phyloP scores from a whole-genome alignment of 2,329 filamentous ascomycete species.

The Phialophora expanda region DNA sequence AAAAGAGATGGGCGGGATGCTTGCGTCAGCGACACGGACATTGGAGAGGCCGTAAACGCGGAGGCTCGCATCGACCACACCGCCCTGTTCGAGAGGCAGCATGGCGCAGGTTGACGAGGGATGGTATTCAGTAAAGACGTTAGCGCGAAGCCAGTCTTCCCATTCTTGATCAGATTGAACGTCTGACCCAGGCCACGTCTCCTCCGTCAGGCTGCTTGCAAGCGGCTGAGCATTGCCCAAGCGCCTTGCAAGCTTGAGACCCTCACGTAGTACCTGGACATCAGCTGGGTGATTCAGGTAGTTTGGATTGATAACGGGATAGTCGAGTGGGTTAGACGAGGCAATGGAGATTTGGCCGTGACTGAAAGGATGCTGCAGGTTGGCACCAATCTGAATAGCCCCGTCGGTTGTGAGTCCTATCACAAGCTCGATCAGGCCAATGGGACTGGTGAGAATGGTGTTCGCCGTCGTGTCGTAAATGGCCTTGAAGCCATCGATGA shows the following conservation, averaged over 20 bases:
- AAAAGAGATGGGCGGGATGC: constrained; percentile 45
- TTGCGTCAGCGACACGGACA: constrained; percentile 46
- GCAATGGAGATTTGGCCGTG: constrained; percentile 38
- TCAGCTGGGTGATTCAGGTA: constrained; percentile 53
- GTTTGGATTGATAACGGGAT: constrained; percentile 51
- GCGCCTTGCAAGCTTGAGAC: constrained; percentile 44
- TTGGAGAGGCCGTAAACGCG: constrained; percentile 51
- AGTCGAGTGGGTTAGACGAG: constrained; percentile 44
- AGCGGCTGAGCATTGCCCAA: constrained; percentile 43
- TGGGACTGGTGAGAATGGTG: constrained; percentile 30
- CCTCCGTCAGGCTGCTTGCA: constrained; percentile 44
- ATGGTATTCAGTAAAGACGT: constrained; percentile 36
- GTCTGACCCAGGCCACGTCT: constrained; percentile 39
- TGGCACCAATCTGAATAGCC: constrained; percentile 32
- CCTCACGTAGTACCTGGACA: constrained; percentile 48
- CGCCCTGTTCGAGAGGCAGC: constrained; percentile 50
- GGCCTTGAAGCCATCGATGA: constrained; percentile 38
- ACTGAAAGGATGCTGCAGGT: constrained; percentile 38
- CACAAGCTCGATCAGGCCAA: constrained; percentile 38
- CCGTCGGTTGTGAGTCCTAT: constrained; percentile 41
- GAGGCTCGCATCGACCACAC: constrained; percentile 52
- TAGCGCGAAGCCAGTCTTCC: constrained; percentile 41
- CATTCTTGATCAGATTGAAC: constrained; percentile 37
- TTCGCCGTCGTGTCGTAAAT: constrained; percentile 35
- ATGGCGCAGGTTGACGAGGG: constrained; percentile 51